Conservation (phyloP, 352 stramenopile genomes). For the Pythium monospermum region DNA sequence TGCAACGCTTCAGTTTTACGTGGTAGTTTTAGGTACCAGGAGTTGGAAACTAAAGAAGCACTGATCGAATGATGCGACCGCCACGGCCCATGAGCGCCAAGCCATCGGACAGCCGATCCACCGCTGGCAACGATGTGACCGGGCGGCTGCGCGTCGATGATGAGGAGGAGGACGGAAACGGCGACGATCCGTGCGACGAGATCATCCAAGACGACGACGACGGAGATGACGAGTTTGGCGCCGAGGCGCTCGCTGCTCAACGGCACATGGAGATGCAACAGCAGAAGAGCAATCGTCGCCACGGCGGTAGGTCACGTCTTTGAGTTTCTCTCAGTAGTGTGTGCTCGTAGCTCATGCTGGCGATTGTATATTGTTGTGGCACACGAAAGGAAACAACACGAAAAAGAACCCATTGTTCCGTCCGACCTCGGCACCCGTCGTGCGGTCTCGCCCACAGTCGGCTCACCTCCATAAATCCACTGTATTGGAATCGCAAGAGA, state of each 20-base stretch:
- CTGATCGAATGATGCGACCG: too few relatives aligned
- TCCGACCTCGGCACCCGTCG: constrained; percentile 50
- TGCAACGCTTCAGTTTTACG: too few relatives aligned
- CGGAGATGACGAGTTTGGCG: constrained; percentile 30
- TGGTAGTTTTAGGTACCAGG: too few relatives aligned
- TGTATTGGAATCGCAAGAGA: constrained; percentile 2
- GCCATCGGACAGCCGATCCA: constrained; percentile 11
- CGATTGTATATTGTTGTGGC: too few relatives aligned
- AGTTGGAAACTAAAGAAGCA: too few relatives aligned
- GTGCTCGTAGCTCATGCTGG: too few relatives aligned
- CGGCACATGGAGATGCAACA: constrained; percentile 1
- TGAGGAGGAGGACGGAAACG: constrained; percentile 19
- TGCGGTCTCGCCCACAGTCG: constrained; percentile 23
- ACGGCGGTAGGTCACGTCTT: too few relatives aligned
- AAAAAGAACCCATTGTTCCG: constrained; percentile 12
- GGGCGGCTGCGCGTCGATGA: not conserved
- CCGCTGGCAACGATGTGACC: not conserved
- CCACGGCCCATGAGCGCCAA: constrained; percentile 50
- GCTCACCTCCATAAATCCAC: not conserved
- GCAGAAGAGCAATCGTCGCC: too few relatives aligned
- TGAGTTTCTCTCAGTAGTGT: too few relatives aligned
- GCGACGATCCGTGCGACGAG: constrained; percentile 20
- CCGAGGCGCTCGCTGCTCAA: constrained; percentile 22
- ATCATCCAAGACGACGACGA: constrained; percentile 32
- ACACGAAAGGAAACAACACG: not conserved